Base-by-base conservation (phyloP, 2,329 filamentous ascomycete species). In the Colletotrichum shisoi region DNA sequence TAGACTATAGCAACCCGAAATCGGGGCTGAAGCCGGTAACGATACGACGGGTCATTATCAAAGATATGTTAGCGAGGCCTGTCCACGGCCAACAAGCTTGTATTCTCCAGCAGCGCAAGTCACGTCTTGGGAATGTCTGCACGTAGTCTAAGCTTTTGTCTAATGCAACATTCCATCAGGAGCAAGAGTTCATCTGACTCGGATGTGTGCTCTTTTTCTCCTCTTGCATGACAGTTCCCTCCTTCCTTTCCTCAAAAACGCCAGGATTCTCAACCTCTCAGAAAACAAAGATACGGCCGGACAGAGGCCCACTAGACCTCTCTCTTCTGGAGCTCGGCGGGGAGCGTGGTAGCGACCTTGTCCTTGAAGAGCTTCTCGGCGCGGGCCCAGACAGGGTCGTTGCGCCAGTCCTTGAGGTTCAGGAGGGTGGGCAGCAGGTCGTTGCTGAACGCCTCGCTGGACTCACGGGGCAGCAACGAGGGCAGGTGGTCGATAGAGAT, bases 401-500 rank as follows among this genome's bases (percentile, higher is more conserved):
- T 90, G 67, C 85, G 81, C 76, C 92, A 87, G 75, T 95, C 87
- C 78, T 95, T 92, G 69, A 97, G 84, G 68, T 89, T 84, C 68
- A 95, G 79, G 71, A 97, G 80, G 74, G 88, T 91, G 21, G 93
- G 92, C 74, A 96, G 82, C 71, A 97, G 82, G 54, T 91, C 90
- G 58, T 85, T 82, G 77, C 89, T 92, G 81, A 96, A 97, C 21
- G 89, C 89, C 80, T 97, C 93, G 49, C 89, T 93, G 31, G 93
- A 89, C 81, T 97, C 94, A 60, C 94, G 85, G 1, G 94, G 92
- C 44, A 98, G 83, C 71, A 97, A 85, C 60, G 88, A 91, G 4
- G 93, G 92, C 59, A 96, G 84, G 76, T 96, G 92, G 78, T 96
- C 92, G 74, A 96, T 95, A 76, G 88, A 91, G 79, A 97, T 96